A percentile compares a stretch with the other conserved stretches of the same genome.
phyloP scores from a whole-genome alignment of 1,284 basidiomycete species.

The Rhodotorula sp. region DNA sequence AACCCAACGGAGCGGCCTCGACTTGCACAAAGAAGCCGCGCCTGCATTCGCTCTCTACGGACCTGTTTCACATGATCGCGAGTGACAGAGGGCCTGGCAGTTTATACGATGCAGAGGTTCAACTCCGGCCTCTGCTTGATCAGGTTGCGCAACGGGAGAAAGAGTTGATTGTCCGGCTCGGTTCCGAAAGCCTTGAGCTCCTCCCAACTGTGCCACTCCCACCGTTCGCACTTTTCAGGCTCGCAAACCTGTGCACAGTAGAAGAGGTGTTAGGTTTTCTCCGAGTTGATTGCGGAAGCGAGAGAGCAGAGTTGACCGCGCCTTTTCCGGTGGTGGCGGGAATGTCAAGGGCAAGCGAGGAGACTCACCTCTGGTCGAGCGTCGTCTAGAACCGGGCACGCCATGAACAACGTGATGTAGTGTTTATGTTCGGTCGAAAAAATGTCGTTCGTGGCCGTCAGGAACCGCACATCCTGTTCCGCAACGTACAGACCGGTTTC shows the following conservation, averaged over 20 bases:
- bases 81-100: too few relatives aligned
- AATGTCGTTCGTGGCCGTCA: constrained; percentile 37
- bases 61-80: background rate
- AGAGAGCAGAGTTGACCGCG: too few relatives aligned
- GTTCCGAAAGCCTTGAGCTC: constrained; percentile 34
- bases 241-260: constrained; percentile 41
- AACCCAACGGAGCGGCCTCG: too few relatives aligned
- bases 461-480: constrained; percentile 29
- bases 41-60: background rate
- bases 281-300: too few relatives aligned
- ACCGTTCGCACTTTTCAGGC: constrained; percentile 45
- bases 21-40: too few relatives aligned
- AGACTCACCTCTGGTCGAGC: constrained; percentile 15
- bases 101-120: background rate
- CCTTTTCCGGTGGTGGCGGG: too few relatives aligned
- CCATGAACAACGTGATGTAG: constrained; percentile 48
- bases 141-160: constrained; percentile 32
- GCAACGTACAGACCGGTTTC: constrained; percentile 46
- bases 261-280: background rate
- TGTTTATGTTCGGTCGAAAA: constrained; percentile 39
- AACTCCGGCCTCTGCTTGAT: constrained; percentile 19
- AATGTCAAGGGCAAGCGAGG: too few relatives aligned
- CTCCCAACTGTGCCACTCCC: constrained; percentile 44
- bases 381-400: constrained; percentile 26
- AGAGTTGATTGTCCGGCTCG: constrained; percentile 29